These are phyloP conservation scores for Colletotrichum sojae DNA, from an alignment of 2,329 filamentous ascomycete species.

Conservation along the genomic window DNA sequence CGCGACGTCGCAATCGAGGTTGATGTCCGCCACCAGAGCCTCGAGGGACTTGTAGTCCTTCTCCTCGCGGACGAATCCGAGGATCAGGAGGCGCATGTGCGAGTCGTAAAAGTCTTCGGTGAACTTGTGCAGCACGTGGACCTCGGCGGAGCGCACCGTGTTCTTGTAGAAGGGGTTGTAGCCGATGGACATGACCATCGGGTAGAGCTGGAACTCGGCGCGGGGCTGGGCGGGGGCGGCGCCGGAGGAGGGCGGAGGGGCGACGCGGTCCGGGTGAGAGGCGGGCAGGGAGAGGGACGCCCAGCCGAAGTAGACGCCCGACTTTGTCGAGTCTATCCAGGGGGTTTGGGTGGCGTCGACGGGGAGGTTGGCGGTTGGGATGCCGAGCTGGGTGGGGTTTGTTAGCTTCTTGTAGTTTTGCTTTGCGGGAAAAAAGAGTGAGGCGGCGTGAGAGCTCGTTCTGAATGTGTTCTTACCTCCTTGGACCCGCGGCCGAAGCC, in stretches of 20 bases:
- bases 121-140: constrained; percentile 88
- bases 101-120: constrained; percentile 86
- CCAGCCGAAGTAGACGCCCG: constrained; percentile 95
- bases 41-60: constrained; percentile 89
- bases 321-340: constrained; percentile 75
- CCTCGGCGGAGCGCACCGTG: constrained; percentile 86
- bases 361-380: constrained; percentile 94
- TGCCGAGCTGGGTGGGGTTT: constrained; percentile 80
- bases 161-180: constrained; percentile 99
- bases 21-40: constrained; percentile 89
- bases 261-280: constrained; percentile 58
- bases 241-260: constrained; percentile 37
- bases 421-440: neutral
- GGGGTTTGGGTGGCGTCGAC: constrained; percentile 73
- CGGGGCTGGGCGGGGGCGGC: constrained; percentile 46
- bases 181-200: constrained; percentile 94
- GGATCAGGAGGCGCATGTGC: constrained; percentile 82
- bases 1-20: constrained; percentile 88
- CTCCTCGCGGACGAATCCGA: constrained; percentile 92
- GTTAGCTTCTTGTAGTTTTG: constrained; percentile 13
- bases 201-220: constrained; percentile 67
- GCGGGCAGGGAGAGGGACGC: constrained; percentile 77
- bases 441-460: neutral
- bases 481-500: constrained; percentile 95
- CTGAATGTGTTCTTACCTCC: constrained; percentile 70